Percentiles rank a stretch among this genome's conserved stretches.
These are phyloP conservation scores for Aspergillus sp. DNA, from an alignment of 2,329 filamentous ascomycete genomes.

Conservation along the genomic window DNA sequence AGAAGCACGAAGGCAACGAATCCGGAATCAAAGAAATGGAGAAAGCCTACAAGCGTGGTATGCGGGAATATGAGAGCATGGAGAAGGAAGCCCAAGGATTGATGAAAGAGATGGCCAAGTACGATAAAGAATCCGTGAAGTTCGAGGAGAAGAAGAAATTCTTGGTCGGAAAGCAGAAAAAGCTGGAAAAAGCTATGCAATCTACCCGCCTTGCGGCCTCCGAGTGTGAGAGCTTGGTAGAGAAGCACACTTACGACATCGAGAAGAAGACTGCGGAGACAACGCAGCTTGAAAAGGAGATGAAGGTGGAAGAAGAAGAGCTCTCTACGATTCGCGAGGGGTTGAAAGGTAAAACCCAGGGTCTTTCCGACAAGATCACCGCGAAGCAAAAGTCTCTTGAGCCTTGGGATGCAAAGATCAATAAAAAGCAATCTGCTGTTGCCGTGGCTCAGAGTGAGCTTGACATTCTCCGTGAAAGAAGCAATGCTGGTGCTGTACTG, in stretches of 20 bases:
- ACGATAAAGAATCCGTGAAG: slow-evolving; percentile 95
- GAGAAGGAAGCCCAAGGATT: slow-evolving; percentile 77
- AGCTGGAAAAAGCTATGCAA: slow-evolving; percentile 81
- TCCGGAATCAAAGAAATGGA: slow-evolving; percentile 86
- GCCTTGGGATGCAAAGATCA: slow-evolving; percentile 96
- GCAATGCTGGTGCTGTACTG: slow-evolving; percentile 78
- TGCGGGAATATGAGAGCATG: slow-evolving; percentile 74
- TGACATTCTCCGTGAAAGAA: slow-evolving; percentile 83
- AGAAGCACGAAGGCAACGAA: slow-evolving; percentile 87
- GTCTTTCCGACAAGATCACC: slow-evolving; percentile 86
- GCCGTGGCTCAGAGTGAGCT: slow-evolving; percentile 93
- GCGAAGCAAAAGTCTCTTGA: slow-evolving; percentile 90
- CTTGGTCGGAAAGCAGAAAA: slow-evolving; percentile 82
- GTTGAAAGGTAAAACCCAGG: slow-evolving; percentile 93
- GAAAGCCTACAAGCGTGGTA: slow-evolving; percentile 75
- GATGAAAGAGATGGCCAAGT: slow-evolving; percentile 81
- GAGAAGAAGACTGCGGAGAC: slow-evolving; percentile 72
- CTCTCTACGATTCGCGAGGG: slow-evolving; percentile 77
- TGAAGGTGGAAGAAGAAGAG: slow-evolving; percentile 75
- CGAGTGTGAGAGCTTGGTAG: slow-evolving; percentile 72
- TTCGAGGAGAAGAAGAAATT: slow-evolving; percentile 98
- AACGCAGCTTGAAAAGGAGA: slow-evolving; percentile 66
- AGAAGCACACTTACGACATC: slow-evolving; percentile 74
- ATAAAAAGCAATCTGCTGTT: slow-evolving; percentile 88
- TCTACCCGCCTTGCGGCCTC: slow-evolving; percentile 69